Conservation (phyloP, 2,329 filamentous ascomycete species). For the Colletotrichum gigasporum region DNA sequence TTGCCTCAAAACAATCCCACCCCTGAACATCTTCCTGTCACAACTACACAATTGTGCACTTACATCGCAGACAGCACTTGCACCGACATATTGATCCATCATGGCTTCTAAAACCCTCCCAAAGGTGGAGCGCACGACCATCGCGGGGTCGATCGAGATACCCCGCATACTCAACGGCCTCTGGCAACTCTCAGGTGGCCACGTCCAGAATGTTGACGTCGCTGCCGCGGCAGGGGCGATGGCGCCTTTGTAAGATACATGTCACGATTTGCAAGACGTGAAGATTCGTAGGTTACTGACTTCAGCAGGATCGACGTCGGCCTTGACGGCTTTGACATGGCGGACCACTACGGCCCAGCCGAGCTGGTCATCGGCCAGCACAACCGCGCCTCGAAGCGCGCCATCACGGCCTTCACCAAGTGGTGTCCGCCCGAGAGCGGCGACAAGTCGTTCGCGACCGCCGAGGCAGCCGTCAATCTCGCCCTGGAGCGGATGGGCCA, state of each 20-base stretch:
- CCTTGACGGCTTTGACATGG: constrained; percentile 44
- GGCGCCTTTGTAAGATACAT: neutral
- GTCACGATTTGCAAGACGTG: neutral
- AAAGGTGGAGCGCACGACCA: constrained; percentile 11
- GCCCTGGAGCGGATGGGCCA: neutral
- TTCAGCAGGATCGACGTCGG: constrained; percentile 32
- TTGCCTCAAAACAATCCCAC: no score
- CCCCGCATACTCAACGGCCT: constrained; percentile 29
- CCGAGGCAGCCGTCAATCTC: constrained; percentile 11
- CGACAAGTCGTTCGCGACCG: constrained; percentile 1
- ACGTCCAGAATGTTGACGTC: constrained; percentile 9
- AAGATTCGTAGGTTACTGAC: neutral
- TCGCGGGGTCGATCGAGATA: constrained; percentile 27
- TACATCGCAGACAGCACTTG: no score
- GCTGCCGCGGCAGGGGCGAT: constrained; percentile 7
- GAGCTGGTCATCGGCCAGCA: constrained; percentile 19
- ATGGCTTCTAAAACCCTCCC: neutral
- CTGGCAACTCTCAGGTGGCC: constrained; percentile 27
- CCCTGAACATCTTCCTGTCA: no score
- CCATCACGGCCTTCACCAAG: constrained; percentile 16
- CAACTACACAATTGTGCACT: no score
- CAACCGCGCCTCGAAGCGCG: neutral
- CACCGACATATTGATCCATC: no score
- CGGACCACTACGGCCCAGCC: constrained; percentile 43
- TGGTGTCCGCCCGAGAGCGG: constrained; percentile 24